Base-by-base conservation (phyloP, 1,284 basidiomycete species). In the Hypsizygus ulmarius region DNA sequence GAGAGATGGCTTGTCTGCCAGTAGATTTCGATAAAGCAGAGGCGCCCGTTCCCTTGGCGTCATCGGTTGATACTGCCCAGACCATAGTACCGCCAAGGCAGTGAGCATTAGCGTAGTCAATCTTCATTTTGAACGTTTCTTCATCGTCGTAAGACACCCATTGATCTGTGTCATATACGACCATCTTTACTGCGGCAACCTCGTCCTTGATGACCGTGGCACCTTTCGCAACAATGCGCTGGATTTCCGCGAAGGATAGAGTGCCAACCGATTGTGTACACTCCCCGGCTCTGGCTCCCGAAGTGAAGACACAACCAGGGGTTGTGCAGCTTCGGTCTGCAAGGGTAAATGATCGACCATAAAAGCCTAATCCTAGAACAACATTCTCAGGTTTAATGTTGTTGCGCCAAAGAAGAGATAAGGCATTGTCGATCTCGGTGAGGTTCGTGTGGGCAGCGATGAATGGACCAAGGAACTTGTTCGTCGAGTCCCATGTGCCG, bases 311-410 rank as follows among this genome's bases (percentile, higher is more conserved):
- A 43, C 61, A 64, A 4, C 59, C 62, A 12, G 55, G 52, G 3
- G 34, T 8, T 21, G 14, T 41, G 14, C 39, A 41, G 28, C 30
- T 32, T 32, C n/a, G 33, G 44, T 56, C 30, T 5, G 52, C 40
- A 14, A 63, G 53, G 5, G 47, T 43, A 48, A 62, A 64, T 10
- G 60, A 61, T n/a, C 61, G 59, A 8, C 62, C 63, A 40, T 64
- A 64, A 51, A 64, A 64, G 8, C 63, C 62, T 21, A 64, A 51
- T 21, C 63, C 63, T 35, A 64, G 47, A 16, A 59, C 57, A 37
- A 63, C 51, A 30, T 63, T 43, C 19, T 27, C 39, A 10, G 56
- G 58, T 29, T 58, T 36, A 8, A 64, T 46, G 12, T 53, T 53
- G 12, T 49, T 52, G 9, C 44, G 47, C 28, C 43, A 41, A 32